A percentile compares a stretch with the other conserved stretches of the same genome.
Conservation (phyloP, 2,329 filamentous ascomycete genomes). For the Tolypocladium inflatum region DNA sequence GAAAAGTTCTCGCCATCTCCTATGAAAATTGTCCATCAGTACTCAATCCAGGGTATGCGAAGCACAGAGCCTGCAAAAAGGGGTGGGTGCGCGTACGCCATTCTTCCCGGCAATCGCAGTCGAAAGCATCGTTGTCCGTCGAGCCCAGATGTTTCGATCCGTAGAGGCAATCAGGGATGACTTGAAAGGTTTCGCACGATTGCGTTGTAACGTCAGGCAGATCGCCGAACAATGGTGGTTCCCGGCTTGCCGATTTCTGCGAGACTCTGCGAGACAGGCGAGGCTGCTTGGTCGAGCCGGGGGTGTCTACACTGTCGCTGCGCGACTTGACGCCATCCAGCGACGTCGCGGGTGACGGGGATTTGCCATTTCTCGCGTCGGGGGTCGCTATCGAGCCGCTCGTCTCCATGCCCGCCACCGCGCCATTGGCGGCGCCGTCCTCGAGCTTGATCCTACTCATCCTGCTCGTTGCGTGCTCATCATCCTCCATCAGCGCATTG, state of each 20-base stretch:
- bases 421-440: slow-evolving; percentile 25
- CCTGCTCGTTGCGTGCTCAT: slow-evolving; percentile 26
- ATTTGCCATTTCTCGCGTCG: slow-evolving; percentile 14
- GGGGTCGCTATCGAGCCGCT: slow-evolving; percentile 28
- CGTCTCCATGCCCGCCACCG: slow-evolving; percentile 29
- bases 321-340: slow-evolving; percentile 35
- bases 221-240: slow-evolving; percentile 60
- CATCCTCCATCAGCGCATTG: slow-evolving; percentile 28
- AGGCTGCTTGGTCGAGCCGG: slow-evolving; percentile 45
- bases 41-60: background rate
- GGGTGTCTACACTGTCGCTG: slow-evolving; percentile 37
- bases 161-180: slow-evolving; percentile 81
- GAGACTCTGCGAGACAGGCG: slow-evolving; percentile 67
- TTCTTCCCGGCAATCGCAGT: slow-evolving; percentile 91
- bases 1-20: slow-evolving; percentile 64
- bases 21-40: slow-evolving; percentile 19
- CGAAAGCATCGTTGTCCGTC: slow-evolving; percentile 81
- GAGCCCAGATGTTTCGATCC: slow-evolving; percentile 84
- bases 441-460: slow-evolving; percentile 37
- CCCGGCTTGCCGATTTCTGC: slow-evolving; percentile 52
- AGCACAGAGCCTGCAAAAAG: background rate
- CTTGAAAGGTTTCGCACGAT: slow-evolving; percentile 65
- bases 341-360: slow-evolving; percentile 31
- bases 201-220: slow-evolving; percentile 71
- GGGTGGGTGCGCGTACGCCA: slow-evolving; percentile 62